Base-by-base conservation (phyloP, 139 green algal species). In the Gonium pectorale region DNA sequence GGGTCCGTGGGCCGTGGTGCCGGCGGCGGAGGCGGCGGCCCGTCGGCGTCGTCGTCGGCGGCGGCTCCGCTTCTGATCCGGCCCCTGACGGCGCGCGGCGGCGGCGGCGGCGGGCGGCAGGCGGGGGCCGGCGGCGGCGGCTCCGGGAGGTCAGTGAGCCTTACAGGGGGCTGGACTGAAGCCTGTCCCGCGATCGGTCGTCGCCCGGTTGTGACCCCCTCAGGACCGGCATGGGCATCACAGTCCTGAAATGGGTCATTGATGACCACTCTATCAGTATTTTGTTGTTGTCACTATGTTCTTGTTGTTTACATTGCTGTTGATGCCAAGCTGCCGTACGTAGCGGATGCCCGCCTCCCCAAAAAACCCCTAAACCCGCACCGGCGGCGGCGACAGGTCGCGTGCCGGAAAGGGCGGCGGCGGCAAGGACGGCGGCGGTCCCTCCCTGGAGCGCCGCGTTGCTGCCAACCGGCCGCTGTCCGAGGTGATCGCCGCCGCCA, bases 401-500 rank as follows among this genome's bases (percentile, higher is more conserved):
- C 62, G 62, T 40, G 37, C 5, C 26, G 27, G 56, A 26, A 6
- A 4, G 37, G 44, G 73, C 13, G 40, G 62, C 4, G 41, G 75
- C 49, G 44, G 80, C 44, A n/a, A n/a, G n/a, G n/a, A n/a, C n/a
- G 80, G 49, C 67, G 49, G 22, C 52, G 15, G 31, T 21, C 2
- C 29, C 60, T 27, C 52, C 19, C 77, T 75, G 60, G 78, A 86
- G 5, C 60, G 35, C 26, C 49, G 59, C 15, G 72, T 87, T 9
- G 68, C 26, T 33, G 40, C 35, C 9, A 80, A 80, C 31, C 80
- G 86, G 21, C 86, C 86, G 7, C 44, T 90, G 46, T 24, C 51
- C 26, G 80, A 90, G 54, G 66, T 90, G 11, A 90, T 90, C 24
- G 86, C 86, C 51, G 86, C 86, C 49, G 86, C 86, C 64, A 90